Base-by-base conservation (phyloP, 257 asterid genomes). In the Voacanga thouarsii region DNA sequence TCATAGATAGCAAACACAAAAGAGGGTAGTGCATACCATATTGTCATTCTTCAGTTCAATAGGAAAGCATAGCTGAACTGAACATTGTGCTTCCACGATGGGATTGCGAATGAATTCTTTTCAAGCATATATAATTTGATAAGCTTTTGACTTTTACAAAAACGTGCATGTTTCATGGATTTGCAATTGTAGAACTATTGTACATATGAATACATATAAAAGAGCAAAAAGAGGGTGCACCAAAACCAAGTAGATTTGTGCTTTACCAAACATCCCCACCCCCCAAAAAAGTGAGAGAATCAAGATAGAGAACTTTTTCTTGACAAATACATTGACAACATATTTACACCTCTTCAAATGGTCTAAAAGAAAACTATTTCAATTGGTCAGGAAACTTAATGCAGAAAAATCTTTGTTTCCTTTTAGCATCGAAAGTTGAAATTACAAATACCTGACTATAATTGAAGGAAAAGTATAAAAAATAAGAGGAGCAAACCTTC, bases 81-180 rank as follows among this genome's bases (percentile, higher is more conserved):
- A 94, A 84, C 98, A 94, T 86, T 94, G 98, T 83, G 97, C 97
- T 87, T 94, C 96, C 80, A 94, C 97, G 97, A 94, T 94, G 80
- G 97, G 98, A 83, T 97, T 94, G 75, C 84, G 79, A 71, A 94
- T 97, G 79, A 91, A 90, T 87, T 94, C 97, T 85, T 97, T 94
- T 81, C 79, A 86, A 87, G 77, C 77, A 82, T 44, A 89, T 72
- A 75, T 47, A 78, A 60, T 86, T 71, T 64, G 51, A 51, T 76
- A 56, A 71, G 76, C 81, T 63, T 67, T 66, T 59, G 72, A 53
- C 59, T 70, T 75, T 57, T 7, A 37, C 63, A 78, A 56, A 59
- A 41, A 53, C 72, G 55, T 41, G 61, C n/a, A n/a, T 63, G 59
- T 37, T 72, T 45, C 28, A 69, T 51, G 53, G 64, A 33, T 15